A percentile compares a stretch with the other conserved stretches of the same genome.
phyloP scores from a whole-genome alignment of 257 asterid species.

The Solanum bulbocastanum region DNA sequence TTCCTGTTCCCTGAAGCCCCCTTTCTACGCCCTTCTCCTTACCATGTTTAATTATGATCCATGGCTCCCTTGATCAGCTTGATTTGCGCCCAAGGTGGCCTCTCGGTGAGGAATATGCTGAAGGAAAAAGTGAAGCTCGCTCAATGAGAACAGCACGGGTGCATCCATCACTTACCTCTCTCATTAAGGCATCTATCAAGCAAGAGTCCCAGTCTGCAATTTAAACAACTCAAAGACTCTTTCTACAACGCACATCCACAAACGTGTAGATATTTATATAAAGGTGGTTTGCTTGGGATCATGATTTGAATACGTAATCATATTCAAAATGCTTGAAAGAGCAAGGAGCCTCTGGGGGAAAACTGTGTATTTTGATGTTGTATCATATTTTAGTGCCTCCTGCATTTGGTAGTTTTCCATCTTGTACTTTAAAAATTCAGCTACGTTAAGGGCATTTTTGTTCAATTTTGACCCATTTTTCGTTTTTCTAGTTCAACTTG shows the following conservation, averaged over 20 bases:
- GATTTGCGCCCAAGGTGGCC: constrained; percentile 99
- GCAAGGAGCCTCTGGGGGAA: not conserved
- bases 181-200: constrained; percentile 54
- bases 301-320: not conserved
- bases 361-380: not conserved
- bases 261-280: not conserved
- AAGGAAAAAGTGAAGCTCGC: constrained; percentile 91
- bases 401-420: not conserved
- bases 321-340: not conserved
- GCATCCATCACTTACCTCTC: constrained; percentile 92
- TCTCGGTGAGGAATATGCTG: constrained; percentile 73
- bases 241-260: not conserved
- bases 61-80: constrained; percentile 34
- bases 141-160: constrained; percentile 68
- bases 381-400: not conserved
- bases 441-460: not conserved
- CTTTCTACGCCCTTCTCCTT: not conserved
- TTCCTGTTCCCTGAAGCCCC: not conserved
- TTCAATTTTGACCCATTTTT: not conserved
- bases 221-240: not conserved
- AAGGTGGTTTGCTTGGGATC: not conserved
- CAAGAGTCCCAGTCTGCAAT: constrained; percentile 10
- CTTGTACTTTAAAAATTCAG: not conserved
- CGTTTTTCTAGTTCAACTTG: not conserved
- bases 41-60: not conserved